phyloP scores from a whole-genome alignment of 106 monocot genomes.

The Xerophyta viscosa region DNA sequence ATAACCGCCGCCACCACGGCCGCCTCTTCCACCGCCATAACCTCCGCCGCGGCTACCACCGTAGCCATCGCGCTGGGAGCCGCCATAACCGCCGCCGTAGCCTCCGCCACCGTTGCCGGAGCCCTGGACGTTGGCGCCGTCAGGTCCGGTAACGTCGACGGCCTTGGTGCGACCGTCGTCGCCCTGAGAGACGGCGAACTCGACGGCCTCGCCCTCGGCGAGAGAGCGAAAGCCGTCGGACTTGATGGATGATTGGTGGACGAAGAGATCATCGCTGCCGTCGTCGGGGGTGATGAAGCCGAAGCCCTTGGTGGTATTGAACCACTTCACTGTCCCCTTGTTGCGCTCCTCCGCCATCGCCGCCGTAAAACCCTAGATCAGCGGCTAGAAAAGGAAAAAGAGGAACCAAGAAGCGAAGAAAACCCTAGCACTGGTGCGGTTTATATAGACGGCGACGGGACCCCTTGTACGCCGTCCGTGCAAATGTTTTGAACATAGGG shows the following conservation, averaged over 20 bases:
- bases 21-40: too few relatives aligned
- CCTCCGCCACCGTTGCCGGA: constrained; percentile 15
- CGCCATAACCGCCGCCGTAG: constrained; percentile 14
- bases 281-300: constrained; percentile 61
- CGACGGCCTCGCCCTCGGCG: constrained; percentile 29
- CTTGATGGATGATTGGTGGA: constrained; percentile 58
- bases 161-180: constrained; percentile 43
- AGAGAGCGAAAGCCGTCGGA: constrained; percentile 34
- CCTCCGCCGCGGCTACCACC: constrained; percentile 5
- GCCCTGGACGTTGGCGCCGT: constrained; percentile 21
- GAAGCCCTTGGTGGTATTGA: constrained; percentile 50
- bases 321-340: constrained; percentile 64
- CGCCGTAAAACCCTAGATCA: not conserved
- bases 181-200: constrained; percentile 25
- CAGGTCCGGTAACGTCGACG: constrained; percentile 32
- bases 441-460: too few relatives aligned
- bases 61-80: constrained; percentile 6
- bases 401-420: not conserved
- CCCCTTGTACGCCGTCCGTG: too few relatives aligned
- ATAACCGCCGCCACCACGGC: too few relatives aligned
- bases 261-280: constrained; percentile 56
- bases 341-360: constrained; percentile 11
- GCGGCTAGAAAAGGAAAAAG: too few relatives aligned
- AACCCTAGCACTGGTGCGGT: too few relatives aligned
- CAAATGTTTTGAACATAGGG: too few relatives aligned